Percentiles rank a stretch among this genome's conserved stretches.
Conservation (phyloP, 768 basidiomycete species). For the Pleurotus tuber-regium region DNA sequence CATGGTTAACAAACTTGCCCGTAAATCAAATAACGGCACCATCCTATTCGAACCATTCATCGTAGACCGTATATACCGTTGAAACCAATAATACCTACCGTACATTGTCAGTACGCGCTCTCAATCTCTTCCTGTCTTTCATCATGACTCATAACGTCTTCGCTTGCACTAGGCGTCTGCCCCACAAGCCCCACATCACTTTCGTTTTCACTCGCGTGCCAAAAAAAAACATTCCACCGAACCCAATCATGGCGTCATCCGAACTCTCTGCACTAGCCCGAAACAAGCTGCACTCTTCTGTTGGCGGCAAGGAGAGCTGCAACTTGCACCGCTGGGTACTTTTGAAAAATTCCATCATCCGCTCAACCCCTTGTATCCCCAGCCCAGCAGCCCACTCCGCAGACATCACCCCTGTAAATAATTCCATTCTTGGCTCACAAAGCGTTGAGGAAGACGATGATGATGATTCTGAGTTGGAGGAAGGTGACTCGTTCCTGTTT, state of each 20-base stretch:
- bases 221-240: slow-evolving; percentile 10
- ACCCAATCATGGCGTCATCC: slow-evolving; percentile 18
- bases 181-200: slow-evolving; percentile 16
- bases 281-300: slow-evolving; percentile 67
- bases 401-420: slow-evolving; percentile 19
- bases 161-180: slow-evolving; percentile 15
- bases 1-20: slow-evolving; percentile 85
- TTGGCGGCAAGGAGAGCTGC: slow-evolving; percentile 59
- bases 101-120: too few species aligned
- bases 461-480: slow-evolving; percentile 48
- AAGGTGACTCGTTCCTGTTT: slow-evolving; percentile 74
- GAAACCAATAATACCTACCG: slow-evolving; percentile 26
- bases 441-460: slow-evolving; percentile 39
- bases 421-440: slow-evolving; percentile 35
- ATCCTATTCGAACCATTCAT: slow-evolving; percentile 85
- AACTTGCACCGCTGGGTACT: slow-evolving; percentile 87
- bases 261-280: slow-evolving; percentile 65
- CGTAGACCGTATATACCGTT: slow-evolving; percentile 81
- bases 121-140: too few species aligned
- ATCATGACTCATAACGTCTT: too few species aligned
- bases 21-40: slow-evolving; percentile 82
- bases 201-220: slow-evolving; percentile 14
- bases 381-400: slow-evolving; percentile 1
- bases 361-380: slow-evolving; percentile 39
- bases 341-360: slow-evolving; percentile 78